phyloP scores from a whole-genome alignment of 495 filamentous ascomycete genomes.

The Aspergillus mulundensis region DNA sequence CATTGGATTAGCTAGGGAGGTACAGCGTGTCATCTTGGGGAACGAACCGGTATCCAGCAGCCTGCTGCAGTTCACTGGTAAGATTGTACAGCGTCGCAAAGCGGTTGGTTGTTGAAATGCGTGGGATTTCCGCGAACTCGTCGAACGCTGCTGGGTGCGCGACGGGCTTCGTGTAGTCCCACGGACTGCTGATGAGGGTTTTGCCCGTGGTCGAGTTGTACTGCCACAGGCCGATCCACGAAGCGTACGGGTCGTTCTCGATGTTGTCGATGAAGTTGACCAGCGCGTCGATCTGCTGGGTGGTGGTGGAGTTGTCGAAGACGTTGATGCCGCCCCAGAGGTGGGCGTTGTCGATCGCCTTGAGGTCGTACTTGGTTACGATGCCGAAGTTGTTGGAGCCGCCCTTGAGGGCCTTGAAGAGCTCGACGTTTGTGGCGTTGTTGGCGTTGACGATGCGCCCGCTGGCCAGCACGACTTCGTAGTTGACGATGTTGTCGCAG shows the following conservation, averaged over 20 bases:
- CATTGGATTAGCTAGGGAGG: not conserved
- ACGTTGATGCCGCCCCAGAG: conserved; percentile 37
- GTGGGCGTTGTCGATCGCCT: conserved; percentile 29
- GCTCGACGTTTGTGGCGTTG: conserved; percentile 32
- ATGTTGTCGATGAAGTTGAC: conserved; percentile 20
- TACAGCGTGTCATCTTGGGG: not conserved
- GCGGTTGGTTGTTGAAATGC: conserved; percentile 13
- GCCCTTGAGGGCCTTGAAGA: conserved; percentile 53
- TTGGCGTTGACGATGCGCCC: conserved; percentile 49
- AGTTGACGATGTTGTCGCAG: conserved; percentile 46
- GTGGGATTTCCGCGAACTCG: conserved; percentile 15
- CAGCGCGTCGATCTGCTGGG: conserved; percentile 14
- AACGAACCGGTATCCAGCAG: conserved; percentile 16
- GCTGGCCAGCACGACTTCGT: conserved; percentile 50
- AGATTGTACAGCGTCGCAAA: conserved; percentile 15
- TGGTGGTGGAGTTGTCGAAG: conserved; percentile 15
- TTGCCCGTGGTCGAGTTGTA: conserved; percentile 12
- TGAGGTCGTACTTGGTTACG: conserved; percentile 44
- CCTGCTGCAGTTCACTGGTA: conserved; percentile 16
- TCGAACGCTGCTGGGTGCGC: conserved; percentile 13
- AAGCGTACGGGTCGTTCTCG: conserved; percentile 17
- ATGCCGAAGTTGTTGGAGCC: conserved; percentile 54
- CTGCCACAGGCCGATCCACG: conserved; percentile 20
- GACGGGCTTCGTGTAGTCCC: conserved; percentile 20
- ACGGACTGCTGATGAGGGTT: conserved; percentile 14